Evolutionary conservation across 2,329 filamentous ascomycete species (phyloP), one percentile per base, ranked within the genome.

Genomic region (Microdochium bolleyi): DNA sequence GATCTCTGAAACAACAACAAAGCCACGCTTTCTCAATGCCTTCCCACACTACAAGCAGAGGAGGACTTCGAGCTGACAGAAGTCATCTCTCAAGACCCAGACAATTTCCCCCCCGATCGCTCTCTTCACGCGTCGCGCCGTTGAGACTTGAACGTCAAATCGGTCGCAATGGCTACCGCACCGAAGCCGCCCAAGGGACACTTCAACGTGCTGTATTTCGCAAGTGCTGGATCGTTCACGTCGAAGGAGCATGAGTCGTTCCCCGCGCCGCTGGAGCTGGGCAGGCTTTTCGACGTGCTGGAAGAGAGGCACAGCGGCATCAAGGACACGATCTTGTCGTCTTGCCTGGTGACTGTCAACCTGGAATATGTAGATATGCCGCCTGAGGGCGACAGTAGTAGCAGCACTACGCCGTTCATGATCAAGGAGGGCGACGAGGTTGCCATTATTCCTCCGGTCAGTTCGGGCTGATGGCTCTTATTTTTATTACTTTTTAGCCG

Each of bases 391-490:
- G 16, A 5, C 9, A 13, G 19, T 22, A 24, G 9, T 7, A 24
- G 5, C 19, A 71, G 70, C 19, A 62, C 62, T 16, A 63, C 64
- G 9, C 71, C 71, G 16, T 59, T 74, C 24, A 65, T 81, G 53
- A 87, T 95, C 53, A 70, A 82, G 51, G 82, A 82, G 56, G 88
- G 85, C 25, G 89, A 95, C 64, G 90, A 95, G 71, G 88, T 95
- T 52, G 90, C 87, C 44, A 87, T 95, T 34, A 92, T 95, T 53
- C 89, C 90, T 32, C 89, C 90, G 10, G 90, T 95, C 58, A 95
- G 89, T 74, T 91, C 89, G 37, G 89, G 89, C 3, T 94, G 69
- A 77, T 21, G 24, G 37, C n/a, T 24, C 14, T 32, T n/a, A 52
- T 49, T 44, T 48, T 41, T 52, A 51, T 51, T 50, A 14, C 38